These are phyloP conservation scores for Ophiostoma pallidulum DNA, from an alignment of 2,329 filamentous ascomycete species.

Conservation along the genomic window DNA sequence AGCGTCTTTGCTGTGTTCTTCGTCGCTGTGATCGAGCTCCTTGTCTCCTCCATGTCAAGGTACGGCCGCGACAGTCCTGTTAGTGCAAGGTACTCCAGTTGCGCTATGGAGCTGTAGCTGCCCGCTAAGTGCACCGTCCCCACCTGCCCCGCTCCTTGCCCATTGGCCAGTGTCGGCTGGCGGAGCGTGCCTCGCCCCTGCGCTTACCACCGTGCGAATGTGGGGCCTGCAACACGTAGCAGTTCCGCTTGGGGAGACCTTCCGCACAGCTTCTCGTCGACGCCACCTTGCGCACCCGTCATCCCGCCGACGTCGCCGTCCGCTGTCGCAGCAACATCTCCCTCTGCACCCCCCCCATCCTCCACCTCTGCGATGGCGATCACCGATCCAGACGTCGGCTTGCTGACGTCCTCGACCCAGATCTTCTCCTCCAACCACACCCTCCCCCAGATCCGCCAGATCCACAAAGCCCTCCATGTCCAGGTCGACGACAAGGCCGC, in stretches of 20 bases:
- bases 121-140: not conserved
- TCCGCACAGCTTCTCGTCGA: not conserved
- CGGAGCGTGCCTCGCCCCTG: not conserved
- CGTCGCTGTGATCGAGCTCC: too few relatives aligned
- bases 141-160: not conserved
- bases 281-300: not conserved
- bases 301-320: not conserved
- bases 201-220: not conserved
- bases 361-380: constrained; percentile 27
- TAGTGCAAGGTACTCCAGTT: too few relatives aligned
- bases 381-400: constrained; percentile 34
- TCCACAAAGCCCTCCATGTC: constrained; percentile 50
- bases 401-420: constrained; percentile 40
- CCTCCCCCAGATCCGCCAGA: constrained; percentile 53
- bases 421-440: constrained; percentile 47
- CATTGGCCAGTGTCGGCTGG: not conserved
- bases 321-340: not conserved
- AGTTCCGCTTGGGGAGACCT: not conserved
- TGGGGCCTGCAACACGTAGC: constrained; percentile 10
- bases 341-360: too few relatives aligned
- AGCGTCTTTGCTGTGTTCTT: too few relatives aligned
- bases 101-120: not conserved
- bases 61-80: too few relatives aligned
- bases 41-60: too few relatives aligned
- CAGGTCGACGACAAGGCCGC: constrained; percentile 53